Conservation (phyloP, 2,329 filamentous ascomycete species). For the Ceratocystis cacaofunesta region DNA sequence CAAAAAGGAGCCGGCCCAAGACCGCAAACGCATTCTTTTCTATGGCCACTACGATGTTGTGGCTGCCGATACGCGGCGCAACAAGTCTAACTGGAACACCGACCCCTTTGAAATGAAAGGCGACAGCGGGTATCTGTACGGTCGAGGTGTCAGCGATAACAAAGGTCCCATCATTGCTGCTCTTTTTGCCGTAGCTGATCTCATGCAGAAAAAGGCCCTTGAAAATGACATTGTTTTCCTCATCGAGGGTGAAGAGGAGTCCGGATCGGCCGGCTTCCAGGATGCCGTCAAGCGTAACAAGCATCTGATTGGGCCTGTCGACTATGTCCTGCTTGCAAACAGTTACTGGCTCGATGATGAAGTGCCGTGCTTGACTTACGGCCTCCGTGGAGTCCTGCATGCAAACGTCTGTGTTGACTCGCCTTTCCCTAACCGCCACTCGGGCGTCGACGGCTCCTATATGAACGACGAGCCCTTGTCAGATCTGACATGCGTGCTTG, state of each 20-base stretch:
- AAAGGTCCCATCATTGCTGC: constrained; percentile 93
- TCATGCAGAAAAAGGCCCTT: constrained; percentile 69
- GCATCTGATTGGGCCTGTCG: constrained; percentile 70
- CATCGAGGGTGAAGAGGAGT: constrained; percentile 94
- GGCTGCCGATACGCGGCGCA: constrained; percentile 65
- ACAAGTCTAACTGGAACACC: constrained; percentile 55
- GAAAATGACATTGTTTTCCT: constrained; percentile 84
- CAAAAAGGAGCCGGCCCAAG: constrained; percentile 47
- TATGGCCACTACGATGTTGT: constrained; percentile 99
- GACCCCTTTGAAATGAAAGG: constrained; percentile 86
- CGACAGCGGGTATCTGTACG: constrained; percentile 83
- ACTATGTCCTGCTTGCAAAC: constrained; percentile 91
- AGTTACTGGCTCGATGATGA: constrained; percentile 98
- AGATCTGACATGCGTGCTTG: constrained; percentile 70
- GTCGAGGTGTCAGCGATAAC: constrained; percentile 92
- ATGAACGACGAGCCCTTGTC: constrained; percentile 84
- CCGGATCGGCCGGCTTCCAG: constrained; percentile 79
- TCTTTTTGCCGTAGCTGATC: constrained; percentile 79
- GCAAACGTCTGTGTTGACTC: constrained; percentile 82
- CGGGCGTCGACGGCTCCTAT: constrained; percentile 87
- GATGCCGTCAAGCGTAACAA: constrained; percentile 69
- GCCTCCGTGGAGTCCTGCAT: constrained; percentile 82
- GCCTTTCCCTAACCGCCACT: constrained; percentile 76
- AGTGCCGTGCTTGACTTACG: constrained; percentile 89
- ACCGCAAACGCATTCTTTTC: constrained; percentile 78